A percentile compares a stretch with the other conserved stretches of the same genome.
phyloP scores from a whole-genome alignment of 2,329 filamentous ascomycete species.

The Mariannaea sp. region DNA sequence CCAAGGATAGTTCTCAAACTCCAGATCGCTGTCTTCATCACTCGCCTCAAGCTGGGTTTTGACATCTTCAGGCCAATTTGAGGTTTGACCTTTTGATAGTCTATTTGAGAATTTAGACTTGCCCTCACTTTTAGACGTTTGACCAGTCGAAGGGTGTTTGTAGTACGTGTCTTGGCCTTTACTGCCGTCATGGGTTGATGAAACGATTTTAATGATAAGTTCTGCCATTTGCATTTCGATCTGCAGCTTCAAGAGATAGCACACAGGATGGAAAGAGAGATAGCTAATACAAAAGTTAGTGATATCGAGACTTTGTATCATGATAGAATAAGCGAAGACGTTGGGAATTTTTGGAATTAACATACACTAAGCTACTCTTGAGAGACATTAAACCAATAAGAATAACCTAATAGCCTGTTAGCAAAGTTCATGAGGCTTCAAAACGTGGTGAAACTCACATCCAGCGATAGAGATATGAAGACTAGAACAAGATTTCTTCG shows the following conservation, averaged over 20 bases:
- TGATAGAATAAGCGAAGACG: neutral
- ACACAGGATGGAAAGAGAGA: constrained; percentile 49
- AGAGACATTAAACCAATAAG: constrained; percentile 39
- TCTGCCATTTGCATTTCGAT: constrained; percentile 58
- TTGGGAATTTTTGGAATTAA: neutral
- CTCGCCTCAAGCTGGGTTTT: constrained; percentile 15
- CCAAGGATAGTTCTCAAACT: constrained; percentile 5
- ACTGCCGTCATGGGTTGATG: neutral
- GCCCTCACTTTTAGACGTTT: neutral
- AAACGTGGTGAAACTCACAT: no score
- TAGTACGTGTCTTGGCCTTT: constrained; percentile 20
- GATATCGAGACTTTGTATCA: rapidly evolving
- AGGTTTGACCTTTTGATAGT: neutral
- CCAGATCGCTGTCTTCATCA: constrained; percentile 12
- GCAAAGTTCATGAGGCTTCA: rapidly evolving
- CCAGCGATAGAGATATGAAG: constrained; percentile 34
- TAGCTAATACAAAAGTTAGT: constrained; percentile 27
- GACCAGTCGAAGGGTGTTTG: neutral
- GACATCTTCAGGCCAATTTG: constrained; percentile 1
- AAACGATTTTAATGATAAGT: constrained; percentile 47
- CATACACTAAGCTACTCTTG: constrained; percentile 35
- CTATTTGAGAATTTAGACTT: neutral
- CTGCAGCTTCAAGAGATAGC: constrained; percentile 54
- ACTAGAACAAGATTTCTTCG: constrained; percentile 39
- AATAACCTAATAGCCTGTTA: constrained; percentile 22